Percentiles rank a stretch among this genome's conserved stretches.
These are phyloP conservation scores for Apophysomyces elegans DNA, from an alignment of 371 early-diverging fungal species.

Conservation along the genomic window DNA sequence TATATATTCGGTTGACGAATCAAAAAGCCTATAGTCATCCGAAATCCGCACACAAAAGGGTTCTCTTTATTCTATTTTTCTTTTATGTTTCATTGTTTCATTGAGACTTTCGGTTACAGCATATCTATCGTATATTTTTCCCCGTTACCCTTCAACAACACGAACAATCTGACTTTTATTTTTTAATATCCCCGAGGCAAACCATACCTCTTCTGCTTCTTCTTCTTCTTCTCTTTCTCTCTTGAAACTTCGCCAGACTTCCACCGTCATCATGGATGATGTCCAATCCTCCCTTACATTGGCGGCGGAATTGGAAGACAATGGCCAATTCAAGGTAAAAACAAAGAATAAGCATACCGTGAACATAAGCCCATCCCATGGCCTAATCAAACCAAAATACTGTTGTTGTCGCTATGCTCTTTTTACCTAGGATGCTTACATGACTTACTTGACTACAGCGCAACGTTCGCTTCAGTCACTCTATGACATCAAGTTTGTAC, in stretches of 20 bases:
- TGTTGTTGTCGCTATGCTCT: too few relatives aligned
- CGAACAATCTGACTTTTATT: background rate
- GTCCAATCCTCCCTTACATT: constrained; percentile 32
- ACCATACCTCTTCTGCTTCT: background rate
- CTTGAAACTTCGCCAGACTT: background rate
- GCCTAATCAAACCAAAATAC: too few relatives aligned
- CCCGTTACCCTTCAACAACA: background rate
- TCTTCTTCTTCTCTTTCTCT: constrained; percentile 5
- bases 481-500: constrained; percentile 50
- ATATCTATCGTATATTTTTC: background rate
- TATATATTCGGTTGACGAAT: too few relatives aligned
- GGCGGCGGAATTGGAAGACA: constrained; percentile 40
- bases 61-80: too few relatives aligned
- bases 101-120: background rate
- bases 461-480: constrained; percentile 40
- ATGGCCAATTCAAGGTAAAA: constrained; percentile 45
- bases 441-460: constrained; percentile 34
- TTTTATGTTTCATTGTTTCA: constrained; percentile 7
- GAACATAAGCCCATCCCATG: too few relatives aligned
- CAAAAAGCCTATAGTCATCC: too few relatives aligned
- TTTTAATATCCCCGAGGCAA: constrained; percentile 5
- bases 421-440: constrained; percentile 46
- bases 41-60: too few relatives aligned
- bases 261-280: constrained; percentile 34
- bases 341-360: background rate